phyloP scores from a whole-genome alignment of 768 basidiomycete genomes.

The Daedalea quercina region DNA sequence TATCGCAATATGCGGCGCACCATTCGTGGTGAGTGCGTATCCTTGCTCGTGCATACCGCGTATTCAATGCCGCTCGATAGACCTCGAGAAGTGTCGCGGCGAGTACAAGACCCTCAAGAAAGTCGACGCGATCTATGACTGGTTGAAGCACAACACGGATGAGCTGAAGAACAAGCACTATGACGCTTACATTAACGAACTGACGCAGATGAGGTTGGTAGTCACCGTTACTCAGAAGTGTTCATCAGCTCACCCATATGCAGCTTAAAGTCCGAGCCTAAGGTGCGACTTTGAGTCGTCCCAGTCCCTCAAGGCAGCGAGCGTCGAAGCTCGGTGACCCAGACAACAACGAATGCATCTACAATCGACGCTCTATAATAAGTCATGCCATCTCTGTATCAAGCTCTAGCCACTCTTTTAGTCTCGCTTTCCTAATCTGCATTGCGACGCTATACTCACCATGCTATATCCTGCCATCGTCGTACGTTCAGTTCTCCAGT shows the following conservation, averaged over 20 bases:
- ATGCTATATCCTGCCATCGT: neutral
- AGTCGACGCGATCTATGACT: neutral
- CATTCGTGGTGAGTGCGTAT: slow-evolving; percentile 1
- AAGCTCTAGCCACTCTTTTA: neutral
- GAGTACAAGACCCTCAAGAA: neutral
- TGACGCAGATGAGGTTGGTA: neutral
- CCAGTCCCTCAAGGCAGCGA: too few relatives aligned
- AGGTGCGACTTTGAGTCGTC: too few relatives aligned
- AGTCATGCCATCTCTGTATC: too few relatives aligned
- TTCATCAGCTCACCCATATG: too few relatives aligned
- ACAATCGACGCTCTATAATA: too few relatives aligned
- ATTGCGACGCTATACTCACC: neutral
- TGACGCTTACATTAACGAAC: neutral
- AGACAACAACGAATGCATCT: too few relatives aligned
- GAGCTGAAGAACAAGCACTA: neutral
- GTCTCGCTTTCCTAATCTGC: neutral
- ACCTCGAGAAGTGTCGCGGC: slow-evolving; percentile 2
- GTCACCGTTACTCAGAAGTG: neutral
- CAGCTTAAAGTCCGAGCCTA: too few relatives aligned
- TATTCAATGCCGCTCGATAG: neutral
- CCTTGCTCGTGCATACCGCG: neutral
- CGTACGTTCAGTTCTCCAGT: too few relatives aligned
- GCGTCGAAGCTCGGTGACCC: too few relatives aligned
- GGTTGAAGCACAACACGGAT: neutral
- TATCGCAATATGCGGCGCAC: slow-evolving; percentile 3